A percentile compares a stretch with the other conserved stretches of the same genome.
Evolutionary conservation across 768 basidiomycete species (phyloP).

Genomic region (Hemileccinum impolitum): DNA sequence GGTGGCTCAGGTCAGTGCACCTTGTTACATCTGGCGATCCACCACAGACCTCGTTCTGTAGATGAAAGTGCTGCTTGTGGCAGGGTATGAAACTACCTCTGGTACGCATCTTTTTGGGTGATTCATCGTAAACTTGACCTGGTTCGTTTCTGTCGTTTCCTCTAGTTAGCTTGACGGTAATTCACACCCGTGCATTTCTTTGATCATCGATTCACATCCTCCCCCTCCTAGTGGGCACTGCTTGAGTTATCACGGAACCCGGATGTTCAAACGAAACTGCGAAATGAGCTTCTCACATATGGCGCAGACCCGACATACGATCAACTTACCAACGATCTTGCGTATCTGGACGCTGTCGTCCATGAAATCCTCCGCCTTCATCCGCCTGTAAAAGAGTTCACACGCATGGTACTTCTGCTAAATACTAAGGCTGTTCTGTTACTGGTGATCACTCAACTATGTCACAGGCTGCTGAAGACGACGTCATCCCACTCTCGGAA

Average conservation of each 20-base stretch:
- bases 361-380: conserved; percentile 45
- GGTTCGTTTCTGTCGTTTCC: background rate
- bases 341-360: conserved; percentile 52
- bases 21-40: no score
- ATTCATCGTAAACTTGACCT: background rate
- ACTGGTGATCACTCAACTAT: no score
- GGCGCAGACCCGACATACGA: conserved; percentile 51
- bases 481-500: conserved; percentile 51
- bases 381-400: conserved; percentile 30
- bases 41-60: background rate
- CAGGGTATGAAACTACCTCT: conserved; percentile 23
- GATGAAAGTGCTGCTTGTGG: conserved; percentile 17
- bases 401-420: conserved; percentile 4
- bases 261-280: conserved; percentile 44
- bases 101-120: background rate
- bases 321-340: conserved; percentile 45
- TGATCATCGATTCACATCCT: background rate
- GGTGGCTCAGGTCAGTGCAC: conserved; percentile 15
- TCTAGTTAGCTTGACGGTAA: conserved; percentile 19
- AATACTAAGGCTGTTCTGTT: no score
- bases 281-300: conserved; percentile 46
- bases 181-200: background rate
- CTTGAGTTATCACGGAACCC: conserved; percentile 50
- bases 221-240: conserved; percentile 45
- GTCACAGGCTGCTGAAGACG: conserved; percentile 42